These are phyloP conservation scores for Colletotrichum tropicicola DNA, from an alignment of 2,329 filamentous ascomycete species.

Conservation along the genomic window DNA sequence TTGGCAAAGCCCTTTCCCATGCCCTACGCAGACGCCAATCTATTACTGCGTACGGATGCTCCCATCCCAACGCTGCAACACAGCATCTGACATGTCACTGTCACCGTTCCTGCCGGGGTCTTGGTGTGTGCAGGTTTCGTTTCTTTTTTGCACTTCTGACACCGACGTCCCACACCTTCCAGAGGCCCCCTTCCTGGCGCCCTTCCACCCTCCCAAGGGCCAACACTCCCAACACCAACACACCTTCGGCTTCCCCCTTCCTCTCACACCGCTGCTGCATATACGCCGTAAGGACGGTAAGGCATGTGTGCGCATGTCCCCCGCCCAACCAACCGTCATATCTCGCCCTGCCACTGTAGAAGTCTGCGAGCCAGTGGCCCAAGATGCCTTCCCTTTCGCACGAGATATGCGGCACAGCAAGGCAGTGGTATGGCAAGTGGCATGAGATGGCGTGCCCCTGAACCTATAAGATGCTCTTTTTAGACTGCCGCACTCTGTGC, in stretches of 20 bases:
- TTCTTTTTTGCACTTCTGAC: conserved; percentile 18
- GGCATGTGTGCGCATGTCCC: too few relatives aligned
- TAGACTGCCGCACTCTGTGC: not conserved
- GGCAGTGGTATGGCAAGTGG: not conserved
- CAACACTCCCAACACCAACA: too few relatives aligned
- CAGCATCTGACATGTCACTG: conserved; percentile 18
- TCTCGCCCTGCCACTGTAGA: not conserved
- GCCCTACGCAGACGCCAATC: not conserved
- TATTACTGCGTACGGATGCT: not conserved
- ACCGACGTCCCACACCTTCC: conserved; percentile 17
- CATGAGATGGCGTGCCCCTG: conserved; percentile 7
- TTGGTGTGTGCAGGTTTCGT: not conserved
- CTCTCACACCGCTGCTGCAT: conserved; percentile 2
- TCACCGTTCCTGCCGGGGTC: conserved; percentile 2
- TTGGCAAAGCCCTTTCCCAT: not conserved
- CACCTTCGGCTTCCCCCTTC: not conserved
- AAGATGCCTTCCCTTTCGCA: conserved; percentile 3
- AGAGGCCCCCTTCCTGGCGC: not conserved
- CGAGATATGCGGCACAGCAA: conserved; percentile 17
- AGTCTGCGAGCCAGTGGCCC: not conserved
- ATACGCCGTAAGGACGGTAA: not conserved
- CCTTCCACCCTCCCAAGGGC: not conserved
- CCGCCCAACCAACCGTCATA: not conserved
- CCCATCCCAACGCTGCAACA: not conserved
- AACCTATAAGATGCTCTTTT: not conserved